Conservation (phyloP, 73 alveolate genomes). For the Paramecium sonneborni region DNA sequence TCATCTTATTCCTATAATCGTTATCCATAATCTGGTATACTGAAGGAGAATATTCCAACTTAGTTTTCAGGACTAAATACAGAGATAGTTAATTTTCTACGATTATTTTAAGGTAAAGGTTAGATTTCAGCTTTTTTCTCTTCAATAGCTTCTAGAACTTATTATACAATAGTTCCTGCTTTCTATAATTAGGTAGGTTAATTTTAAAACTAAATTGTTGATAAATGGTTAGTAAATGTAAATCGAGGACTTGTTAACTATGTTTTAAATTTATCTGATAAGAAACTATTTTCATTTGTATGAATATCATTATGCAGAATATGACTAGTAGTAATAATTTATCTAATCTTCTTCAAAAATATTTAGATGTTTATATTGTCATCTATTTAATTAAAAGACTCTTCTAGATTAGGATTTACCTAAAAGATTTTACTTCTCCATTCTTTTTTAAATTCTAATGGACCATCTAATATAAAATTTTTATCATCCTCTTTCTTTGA, state of each 20-base stretch:
- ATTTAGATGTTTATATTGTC: neutral
- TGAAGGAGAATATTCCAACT: neutral
- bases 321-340: slow-evolving; percentile 33
- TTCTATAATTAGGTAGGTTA: neutral
- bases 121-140: neutral
- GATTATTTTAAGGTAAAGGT: neutral
- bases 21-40: slow-evolving; percentile 27
- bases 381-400: neutral
- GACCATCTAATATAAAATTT: slow-evolving; percentile 1
- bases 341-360: neutral
- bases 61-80: slow-evolving; percentile 4
- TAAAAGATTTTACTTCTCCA: neutral
- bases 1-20: neutral
- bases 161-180: neutral
- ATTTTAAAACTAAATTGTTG: slow-evolving; percentile 15
- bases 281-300: slow-evolving; percentile 12
- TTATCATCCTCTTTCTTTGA: neutral
- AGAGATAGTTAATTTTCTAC: neutral
- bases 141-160: neutral
- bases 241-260: slow-evolving; percentile 7
- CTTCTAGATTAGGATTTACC: neutral
- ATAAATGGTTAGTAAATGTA: slow-evolving; percentile 9
- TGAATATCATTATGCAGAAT: neutral
- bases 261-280: slow-evolving; percentile 29
- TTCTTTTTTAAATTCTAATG: neutral